Evolutionary conservation across 2,329 filamentous ascomycete genomes (phyloP).

Genomic region (Clonostachys byssicola): DNA sequence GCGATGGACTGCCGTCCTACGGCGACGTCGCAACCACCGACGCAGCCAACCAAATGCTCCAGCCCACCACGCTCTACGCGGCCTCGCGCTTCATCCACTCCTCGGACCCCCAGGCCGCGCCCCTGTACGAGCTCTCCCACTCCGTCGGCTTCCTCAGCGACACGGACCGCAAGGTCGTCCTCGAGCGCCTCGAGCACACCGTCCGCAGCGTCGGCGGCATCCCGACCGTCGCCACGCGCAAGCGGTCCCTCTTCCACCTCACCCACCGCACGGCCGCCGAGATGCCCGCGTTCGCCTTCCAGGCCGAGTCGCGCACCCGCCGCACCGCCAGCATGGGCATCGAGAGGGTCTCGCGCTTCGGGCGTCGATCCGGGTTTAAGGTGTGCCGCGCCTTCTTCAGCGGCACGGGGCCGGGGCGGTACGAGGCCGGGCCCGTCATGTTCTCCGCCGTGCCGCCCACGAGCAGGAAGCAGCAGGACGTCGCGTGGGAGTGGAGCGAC

Average conservation of each 20-base stretch:
- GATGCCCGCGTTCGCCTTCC: constrained; percentile 20
- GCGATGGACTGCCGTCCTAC: background rate
- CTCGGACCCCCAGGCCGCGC: constrained; percentile 14
- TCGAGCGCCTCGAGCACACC: constrained; percentile 22
- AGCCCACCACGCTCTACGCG: constrained; percentile 23
- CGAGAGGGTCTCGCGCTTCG: constrained; percentile 8
- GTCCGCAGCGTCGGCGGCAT: constrained; percentile 12
- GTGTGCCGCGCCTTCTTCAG: constrained; percentile 16
- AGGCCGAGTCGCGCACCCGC: constrained; percentile 22
- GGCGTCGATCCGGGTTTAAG: constrained; percentile 14
- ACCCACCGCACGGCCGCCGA: constrained; percentile 20
- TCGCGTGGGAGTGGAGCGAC: constrained; percentile 25
- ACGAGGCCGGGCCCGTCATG: constrained; percentile 12
- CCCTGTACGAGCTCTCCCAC: constrained; percentile 29
- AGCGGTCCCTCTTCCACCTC: constrained; percentile 26
- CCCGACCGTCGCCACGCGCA: constrained; percentile 16
- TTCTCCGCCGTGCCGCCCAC: constrained; percentile 19
- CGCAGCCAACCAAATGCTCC: constrained; percentile 3
- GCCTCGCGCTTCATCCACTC: constrained; percentile 27
- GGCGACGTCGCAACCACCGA: too few species aligned
- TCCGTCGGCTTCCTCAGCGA: constrained; percentile 22
- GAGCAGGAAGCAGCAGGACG: constrained; percentile 3
- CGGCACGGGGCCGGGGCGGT: constrained; percentile 11
- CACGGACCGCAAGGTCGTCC: constrained; percentile 18
- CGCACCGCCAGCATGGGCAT: constrained; percentile 20